A percentile compares a stretch with the other conserved stretches of the same genome.
Conservation (phyloP, 495 filamentous ascomycete species). For the Eremomyces bilateralis region DNA sequence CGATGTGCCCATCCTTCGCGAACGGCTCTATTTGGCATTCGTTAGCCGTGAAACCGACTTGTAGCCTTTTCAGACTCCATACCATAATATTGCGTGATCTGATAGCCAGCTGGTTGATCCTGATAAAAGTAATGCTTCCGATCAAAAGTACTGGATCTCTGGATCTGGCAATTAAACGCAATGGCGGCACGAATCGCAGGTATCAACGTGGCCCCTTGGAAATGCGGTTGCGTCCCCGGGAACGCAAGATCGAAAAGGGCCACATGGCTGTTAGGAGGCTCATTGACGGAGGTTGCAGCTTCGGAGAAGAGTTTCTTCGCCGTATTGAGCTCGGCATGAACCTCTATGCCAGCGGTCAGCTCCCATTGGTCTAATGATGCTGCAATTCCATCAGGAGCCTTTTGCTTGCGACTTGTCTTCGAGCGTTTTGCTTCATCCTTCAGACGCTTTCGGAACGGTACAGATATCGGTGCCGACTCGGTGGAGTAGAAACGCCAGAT, state of each 20-base stretch:
- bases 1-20: conserved; percentile 51
- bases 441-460: conserved; percentile 17
- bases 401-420: conserved; percentile 6
- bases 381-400: background rate
- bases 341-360: conserved; percentile 85
- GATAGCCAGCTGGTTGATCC: conserved; percentile 89
- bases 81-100: conserved; percentile 90
- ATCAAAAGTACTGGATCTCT: conserved; percentile 61
- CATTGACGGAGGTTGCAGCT: conserved; percentile 47
- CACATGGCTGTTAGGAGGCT: conserved; percentile 62
- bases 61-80: conserved; percentile 8
- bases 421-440: conserved; percentile 15
- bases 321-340: conserved; percentile 90
- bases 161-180: conserved; percentile 59
- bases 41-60: background rate
- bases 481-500: too few relatives aligned
- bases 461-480: too few relatives aligned
- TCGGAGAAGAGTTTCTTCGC: conserved; percentile 64
- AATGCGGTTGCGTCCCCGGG: conserved; percentile 68
- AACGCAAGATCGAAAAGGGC: conserved; percentile 75
- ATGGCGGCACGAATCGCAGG: conserved; percentile 78
- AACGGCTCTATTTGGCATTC: conserved; percentile 38
- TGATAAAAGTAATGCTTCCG: conserved; percentile 98
- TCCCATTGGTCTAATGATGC: conserved; percentile 38
- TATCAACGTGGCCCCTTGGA: conserved; percentile 65